Evolutionary conservation across 2,329 filamentous ascomycete species (phyloP), one percentile per base, ranked within the genome.

Genomic region (Tolypocladium paradoxum): DNA sequence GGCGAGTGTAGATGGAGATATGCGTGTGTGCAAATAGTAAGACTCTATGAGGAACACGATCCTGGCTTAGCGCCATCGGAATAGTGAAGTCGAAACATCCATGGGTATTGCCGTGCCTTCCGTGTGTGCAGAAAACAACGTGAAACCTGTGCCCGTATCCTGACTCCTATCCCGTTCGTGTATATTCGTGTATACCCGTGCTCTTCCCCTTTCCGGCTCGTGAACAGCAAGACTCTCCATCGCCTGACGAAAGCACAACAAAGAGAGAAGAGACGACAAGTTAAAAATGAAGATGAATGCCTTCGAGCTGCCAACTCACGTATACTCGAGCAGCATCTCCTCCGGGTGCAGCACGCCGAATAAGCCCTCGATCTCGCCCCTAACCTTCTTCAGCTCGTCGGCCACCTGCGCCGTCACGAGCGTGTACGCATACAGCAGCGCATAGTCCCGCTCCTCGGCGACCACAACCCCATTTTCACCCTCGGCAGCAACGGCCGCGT

Each of bases 381-480:
- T 77, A 27, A 85, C 78, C 43, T 75, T 75, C 64, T 77, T 75
- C 46, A 87, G 69, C 68, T 86, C 83, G 52, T 82, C 81, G 1
- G 82, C 81, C 24, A 87, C 77, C 67, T 85, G 82, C 45, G 81
- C 77, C 8, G 83, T 85, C 48, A 87, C 82, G 46, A 87, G 71
- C 3, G 81, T 89, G 71, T 96, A 99, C 20, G 92, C 91, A 71
- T 97, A 99, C 45, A 97, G 71, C 59, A 97, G 73, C 57, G 92
- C 90, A 67, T 93, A 97, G 65, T 99, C 93, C 57, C 82, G 81
- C 66, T 91, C 87, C 57, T 83, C 84, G 1, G 83, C 76, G 18
- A 67, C 62, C 16, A 74, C 65, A 33, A 68, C 60, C 43, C 36
- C 2, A 6, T 24, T 22, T 11, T 18, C 49, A 16, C 34, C 16